Conservation (phyloP, 176 grass and related monocot species). For the Olyra latifolia region DNA sequence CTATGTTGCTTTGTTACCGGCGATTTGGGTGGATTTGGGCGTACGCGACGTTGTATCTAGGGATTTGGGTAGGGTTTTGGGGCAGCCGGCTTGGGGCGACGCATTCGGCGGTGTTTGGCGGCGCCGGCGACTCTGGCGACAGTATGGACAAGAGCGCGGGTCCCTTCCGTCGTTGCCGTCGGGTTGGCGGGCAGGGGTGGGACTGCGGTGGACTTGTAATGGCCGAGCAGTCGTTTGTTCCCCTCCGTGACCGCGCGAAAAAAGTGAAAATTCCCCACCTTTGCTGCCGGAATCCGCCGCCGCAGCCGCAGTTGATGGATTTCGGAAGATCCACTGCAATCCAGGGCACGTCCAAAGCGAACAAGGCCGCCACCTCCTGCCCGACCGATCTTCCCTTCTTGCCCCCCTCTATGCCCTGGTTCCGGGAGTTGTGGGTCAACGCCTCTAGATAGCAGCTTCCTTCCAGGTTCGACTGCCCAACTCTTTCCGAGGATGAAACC, state of each 20-base stretch:
- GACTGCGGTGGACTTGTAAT: too few species aligned
- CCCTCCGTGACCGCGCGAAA: conserved; percentile 4
- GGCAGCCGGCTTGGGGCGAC: too few species aligned
- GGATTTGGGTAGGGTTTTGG: too few species aligned
- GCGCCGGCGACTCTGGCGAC: too few species aligned
- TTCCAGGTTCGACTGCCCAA: not conserved
- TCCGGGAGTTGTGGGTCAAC: conserved; percentile 67
- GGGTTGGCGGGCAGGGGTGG: too few species aligned
- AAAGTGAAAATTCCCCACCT: not conserved
- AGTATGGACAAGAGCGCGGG: too few species aligned
- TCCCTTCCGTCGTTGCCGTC: too few species aligned
- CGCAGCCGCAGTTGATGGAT: conserved; percentile 61
- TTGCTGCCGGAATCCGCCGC: conserved; percentile 36
- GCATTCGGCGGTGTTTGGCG: too few species aligned
- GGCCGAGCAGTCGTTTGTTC: not conserved
- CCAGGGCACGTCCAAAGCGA: conserved; percentile 22
- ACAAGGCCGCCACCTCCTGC: not conserved
- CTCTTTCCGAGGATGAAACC: not conserved
- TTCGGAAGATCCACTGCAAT: conserved; percentile 28
- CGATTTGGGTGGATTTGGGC: too few species aligned
- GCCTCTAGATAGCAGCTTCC: conserved; percentile 34
- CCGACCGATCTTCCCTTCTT: conserved; percentile 39
- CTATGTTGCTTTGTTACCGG: too few species aligned
- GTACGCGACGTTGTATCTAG: too few species aligned
- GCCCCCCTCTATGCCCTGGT: conserved; percentile 59